phyloP scores from a whole-genome alignment of 495 filamentous ascomycete species.

The Neurospora tetraspora region DNA sequence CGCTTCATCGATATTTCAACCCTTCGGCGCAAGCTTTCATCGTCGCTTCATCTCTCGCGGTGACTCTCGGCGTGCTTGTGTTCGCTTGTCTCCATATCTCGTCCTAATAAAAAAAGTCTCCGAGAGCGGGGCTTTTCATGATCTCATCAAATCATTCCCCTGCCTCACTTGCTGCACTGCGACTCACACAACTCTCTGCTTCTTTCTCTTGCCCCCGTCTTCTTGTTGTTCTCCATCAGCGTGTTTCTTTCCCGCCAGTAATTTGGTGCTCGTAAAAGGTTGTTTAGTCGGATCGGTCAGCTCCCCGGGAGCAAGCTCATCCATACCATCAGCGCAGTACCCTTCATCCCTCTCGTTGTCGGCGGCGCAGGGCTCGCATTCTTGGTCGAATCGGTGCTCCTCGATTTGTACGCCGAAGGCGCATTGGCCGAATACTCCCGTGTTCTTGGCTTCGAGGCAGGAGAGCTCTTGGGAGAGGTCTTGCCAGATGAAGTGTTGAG shows the following conservation, averaged over 20 bases:
- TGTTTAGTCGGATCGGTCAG: neutral
- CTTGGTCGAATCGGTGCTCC: constrained; percentile 25
- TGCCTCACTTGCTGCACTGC: neutral
- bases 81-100: neutral
- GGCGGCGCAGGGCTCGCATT: constrained; percentile 24
- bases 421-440: constrained; percentile 23
- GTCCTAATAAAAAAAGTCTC: neutral
- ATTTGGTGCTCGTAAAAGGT: neutral
- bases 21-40: neutral
- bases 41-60: neutral
- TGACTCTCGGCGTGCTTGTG: neutral
- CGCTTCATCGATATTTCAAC: neutral
- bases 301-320: neutral
- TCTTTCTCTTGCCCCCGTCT: neutral
- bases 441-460: constrained; percentile 30
- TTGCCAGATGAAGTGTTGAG: constrained; percentile 15
- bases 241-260: neutral
- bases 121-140: neutral
- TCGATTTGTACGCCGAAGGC: constrained; percentile 17
- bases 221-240: neutral
- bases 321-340: constrained; percentile 18
- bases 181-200: neutral
- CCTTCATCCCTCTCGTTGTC: constrained; percentile 21
- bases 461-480: constrained; percentile 24
- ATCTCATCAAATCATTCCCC: neutral